Evolutionary conservation across 23 red algal species (phyloP), one percentile per base, ranked within the genome.

Genomic region (Pyropia yezoensis): DNA sequence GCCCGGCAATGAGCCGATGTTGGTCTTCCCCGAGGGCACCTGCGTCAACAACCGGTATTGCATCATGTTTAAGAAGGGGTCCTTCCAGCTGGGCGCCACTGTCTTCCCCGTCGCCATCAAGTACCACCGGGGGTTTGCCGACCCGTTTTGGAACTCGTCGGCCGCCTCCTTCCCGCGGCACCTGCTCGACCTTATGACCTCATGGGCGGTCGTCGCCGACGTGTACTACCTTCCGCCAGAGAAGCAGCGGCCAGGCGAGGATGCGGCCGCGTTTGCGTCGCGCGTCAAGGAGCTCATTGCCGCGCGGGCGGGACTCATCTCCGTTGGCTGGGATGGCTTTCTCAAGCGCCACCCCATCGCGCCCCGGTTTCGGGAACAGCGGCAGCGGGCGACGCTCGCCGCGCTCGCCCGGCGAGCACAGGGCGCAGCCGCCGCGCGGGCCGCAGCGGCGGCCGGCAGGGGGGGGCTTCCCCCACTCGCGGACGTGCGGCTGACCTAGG

Each of bases 1-100:
- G 49, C 65, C 39, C 0, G 73, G 17, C 53, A 88, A 96, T 16
- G 91, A 96, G 76, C 91, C 91, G 69, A 89, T 89, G 91, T 55
- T 96, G 24, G 84, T 96, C 21, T 96, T 96, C 61, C 91, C 91
- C 49, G 91, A 96, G 79, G 91, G 91, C 69, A 96, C 91, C 45
- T 96, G 91, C 74, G 82, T 83, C 16, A 89, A 89, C 65, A 85
- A 87, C 70, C 68, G 85, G 49, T 96, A 96, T 57, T 96, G 91
- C 28, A 89, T 96, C 49, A 96, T 96, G 91, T 96, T 96, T 33
- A 96, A 96, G 59, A 96, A 96, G 64, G 91, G 91, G 21, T 76
- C 70, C 54, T 96, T 96, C 61, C 85, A 88, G 54, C 75, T 96
- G 59, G 91, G 84, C 28, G 91, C 78, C 18, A 55, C 55, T 26